Evolutionary conservation across 2,329 filamentous ascomycete genomes (phyloP), one percentile per base, ranked within the genome.

Genomic region (Esteya vermicola): DNA sequence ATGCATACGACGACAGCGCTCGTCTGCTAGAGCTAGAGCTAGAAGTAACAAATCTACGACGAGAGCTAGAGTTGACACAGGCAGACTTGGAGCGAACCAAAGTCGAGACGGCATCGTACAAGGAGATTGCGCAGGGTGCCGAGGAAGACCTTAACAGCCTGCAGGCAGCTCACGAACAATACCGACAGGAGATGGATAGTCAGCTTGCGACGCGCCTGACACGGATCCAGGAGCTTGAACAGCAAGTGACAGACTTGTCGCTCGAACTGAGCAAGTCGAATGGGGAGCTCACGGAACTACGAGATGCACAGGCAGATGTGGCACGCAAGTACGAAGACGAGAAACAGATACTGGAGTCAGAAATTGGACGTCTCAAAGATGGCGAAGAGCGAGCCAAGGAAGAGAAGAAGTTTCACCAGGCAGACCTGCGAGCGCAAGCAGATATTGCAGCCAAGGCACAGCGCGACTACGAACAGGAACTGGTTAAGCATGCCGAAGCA

Each of bases 401-500:
- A 45, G 80, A 86, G 37, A 78, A 85, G 25, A 78, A 84, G 48
- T 85, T 82, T 54, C 83, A 94, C 54, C 85, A 93, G 54, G 82
- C 93, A 51, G 88, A 96, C 51, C 74, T 96, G 32, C 88, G 91
- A 45, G 80, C 85, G 0, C 91, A 98, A 58, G 88, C 89, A 22
- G 83, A 93, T 33, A 96, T 98, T 52, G 86, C 91, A 3, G 79
- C 85, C 39, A 83, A 85, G 57, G 86, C 91, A 4, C 91, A 98
- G 56, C 81, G 93, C 54, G 88, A 91, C 50, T 98, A 98, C 54
- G 93, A 98, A 57, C 79, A 79, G 46, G 91, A 98, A 57, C 70
- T 98, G 10, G 74, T 94, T 52, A 95, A 91, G 63, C 91, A 98
- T 59, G 89, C 88, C 2, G 85, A 95, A 48, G 91, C 89, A n/a